Percentiles rank a stretch among this genome's conserved stretches.
These are phyloP conservation scores for Pterulicium gracile DNA, from an alignment of 1,284 basidiomycete genomes.

Conservation along the genomic window DNA sequence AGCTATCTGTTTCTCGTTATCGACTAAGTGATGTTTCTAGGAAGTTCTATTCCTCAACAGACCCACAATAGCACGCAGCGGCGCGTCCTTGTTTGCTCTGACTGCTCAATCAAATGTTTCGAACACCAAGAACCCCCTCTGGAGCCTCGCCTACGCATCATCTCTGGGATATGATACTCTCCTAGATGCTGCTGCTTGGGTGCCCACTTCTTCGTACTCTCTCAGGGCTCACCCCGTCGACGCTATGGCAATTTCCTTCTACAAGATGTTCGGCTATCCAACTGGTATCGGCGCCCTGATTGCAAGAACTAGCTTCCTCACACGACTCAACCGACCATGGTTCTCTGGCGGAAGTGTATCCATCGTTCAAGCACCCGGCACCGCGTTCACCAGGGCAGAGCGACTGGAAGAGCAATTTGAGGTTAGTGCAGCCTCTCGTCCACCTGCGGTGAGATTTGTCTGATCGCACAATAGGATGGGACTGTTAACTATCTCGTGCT, in stretches of 20 bases:
- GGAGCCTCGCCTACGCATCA: slow-evolving; percentile 47
- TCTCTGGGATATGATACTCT: slow-evolving; percentile 63
- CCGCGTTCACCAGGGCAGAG: slow-evolving; percentile 47
- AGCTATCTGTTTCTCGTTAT: slow-evolving; percentile 5
- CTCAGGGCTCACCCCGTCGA: slow-evolving; percentile 57
- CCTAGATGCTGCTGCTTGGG: slow-evolving; percentile 73
- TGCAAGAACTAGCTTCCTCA: slow-evolving; percentile 57
- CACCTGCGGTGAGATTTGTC: slow-evolving; percentile 5
- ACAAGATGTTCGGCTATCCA: slow-evolving; percentile 85
- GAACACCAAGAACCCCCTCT: slow-evolving; percentile 51
- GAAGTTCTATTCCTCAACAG: slow-evolving; percentile 14
- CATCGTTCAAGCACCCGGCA: slow-evolving; percentile 70
- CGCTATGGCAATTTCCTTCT: slow-evolving; percentile 76
- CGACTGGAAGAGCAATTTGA: slow-evolving; percentile 65
- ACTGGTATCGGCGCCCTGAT: slow-evolving; percentile 77
- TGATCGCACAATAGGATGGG: slow-evolving; percentile 47
- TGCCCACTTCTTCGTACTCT: slow-evolving; percentile 58
- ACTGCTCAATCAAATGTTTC: slow-evolving; percentile 77
- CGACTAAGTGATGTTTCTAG: slow-evolving; percentile 3
- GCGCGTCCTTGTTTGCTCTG: slow-evolving; percentile 56
- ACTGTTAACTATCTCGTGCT: slow-evolving; percentile 73
- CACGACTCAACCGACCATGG: slow-evolving; percentile 58
- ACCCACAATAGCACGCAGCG: slow-evolving; percentile 28
- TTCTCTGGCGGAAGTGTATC: slow-evolving; percentile 78
- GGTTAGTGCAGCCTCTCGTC: slow-evolving; percentile 24